These are phyloP conservation scores for Pouteria campechiana DNA, from an alignment of 179 eudicot species.

Conservation along the genomic window DNA sequence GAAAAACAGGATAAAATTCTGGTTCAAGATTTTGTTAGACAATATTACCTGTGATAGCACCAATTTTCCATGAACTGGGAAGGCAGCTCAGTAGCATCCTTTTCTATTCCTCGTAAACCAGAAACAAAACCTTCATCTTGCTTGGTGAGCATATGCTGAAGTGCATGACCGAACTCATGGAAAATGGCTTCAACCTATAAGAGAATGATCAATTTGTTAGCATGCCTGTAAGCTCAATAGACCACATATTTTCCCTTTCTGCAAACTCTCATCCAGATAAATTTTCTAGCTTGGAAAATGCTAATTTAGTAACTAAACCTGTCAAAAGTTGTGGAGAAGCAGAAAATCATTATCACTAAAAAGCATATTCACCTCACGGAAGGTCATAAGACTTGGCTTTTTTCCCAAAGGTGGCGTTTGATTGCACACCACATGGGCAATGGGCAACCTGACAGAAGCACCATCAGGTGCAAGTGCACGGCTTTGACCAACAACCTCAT, in stretches of 20 bases:
- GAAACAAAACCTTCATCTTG: constrained; percentile 22
- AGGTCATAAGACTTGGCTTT: constrained; percentile 20
- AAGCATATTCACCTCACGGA: constrained; percentile 22
- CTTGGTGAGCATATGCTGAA: constrained; percentile 16
- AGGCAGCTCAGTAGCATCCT: constrained; percentile 19
- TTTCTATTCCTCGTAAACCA: constrained; percentile 15
- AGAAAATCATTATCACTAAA: too few species aligned
- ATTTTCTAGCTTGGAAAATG: too few species aligned
- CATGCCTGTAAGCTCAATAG: too few species aligned
- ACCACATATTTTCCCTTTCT: too few species aligned
- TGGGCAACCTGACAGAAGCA: constrained; percentile 9
- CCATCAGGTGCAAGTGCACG: constrained; percentile 7
- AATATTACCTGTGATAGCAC: constrained; percentile 16
- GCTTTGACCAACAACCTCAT: constrained; percentile 9
- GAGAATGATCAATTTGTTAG: too few species aligned
- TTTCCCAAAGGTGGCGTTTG: constrained; percentile 17
- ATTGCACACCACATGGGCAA: constrained; percentile 17
- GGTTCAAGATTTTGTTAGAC: too few species aligned
- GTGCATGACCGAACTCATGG: constrained; percentile 23
- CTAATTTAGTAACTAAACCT: too few species aligned
- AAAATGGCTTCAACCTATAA: constrained; percentile 17
- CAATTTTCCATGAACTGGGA: constrained; percentile 22
- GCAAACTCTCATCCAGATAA: too few species aligned
- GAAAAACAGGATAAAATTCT: too few species aligned
- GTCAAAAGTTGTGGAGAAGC: too few species aligned